Conservation (phyloP, 75 land plant genomes). For the Azolla pinnata region DNA sequence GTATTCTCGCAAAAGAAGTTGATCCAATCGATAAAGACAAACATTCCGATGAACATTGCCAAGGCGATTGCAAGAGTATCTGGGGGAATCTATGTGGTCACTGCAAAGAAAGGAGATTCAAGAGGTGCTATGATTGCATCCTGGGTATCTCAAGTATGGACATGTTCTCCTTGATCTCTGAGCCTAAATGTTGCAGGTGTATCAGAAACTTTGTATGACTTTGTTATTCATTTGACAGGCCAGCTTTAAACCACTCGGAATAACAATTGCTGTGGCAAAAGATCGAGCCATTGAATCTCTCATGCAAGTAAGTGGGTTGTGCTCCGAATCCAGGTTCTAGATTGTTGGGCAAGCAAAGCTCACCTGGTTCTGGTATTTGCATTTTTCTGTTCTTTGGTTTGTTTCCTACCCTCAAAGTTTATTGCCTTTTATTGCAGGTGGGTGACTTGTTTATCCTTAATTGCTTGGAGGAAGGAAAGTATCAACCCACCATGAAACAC, state of each 20-base stretch:
- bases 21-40: conserved; percentile 33
- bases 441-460: conserved; percentile 45
- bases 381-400: neutral
- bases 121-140: conserved; percentile 53
- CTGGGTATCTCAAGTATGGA: conserved; percentile 44
- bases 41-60: conserved; percentile 37
- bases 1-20: conserved; percentile 39
- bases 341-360: no score
- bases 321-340: no score
- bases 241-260: conserved; percentile 43
- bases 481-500: conserved; percentile 22
- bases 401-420: neutral
- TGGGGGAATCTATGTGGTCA: conserved; percentile 48
- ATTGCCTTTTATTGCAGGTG: conserved; percentile 23
- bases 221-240: conserved; percentile 23
- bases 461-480: conserved; percentile 44
- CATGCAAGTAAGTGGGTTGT: conserved; percentile 32
- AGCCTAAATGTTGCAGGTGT: neutral
- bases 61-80: conserved; percentile 45
- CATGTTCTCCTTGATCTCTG: neutral
- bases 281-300: conserved; percentile 51
- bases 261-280: conserved; percentile 50
- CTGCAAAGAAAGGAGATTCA: conserved; percentile 37
- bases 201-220: neutral
- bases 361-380: no score